phyloP scores from a whole-genome alignment of 2,329 filamentous ascomycete species.

The Zalaria obscura region DNA sequence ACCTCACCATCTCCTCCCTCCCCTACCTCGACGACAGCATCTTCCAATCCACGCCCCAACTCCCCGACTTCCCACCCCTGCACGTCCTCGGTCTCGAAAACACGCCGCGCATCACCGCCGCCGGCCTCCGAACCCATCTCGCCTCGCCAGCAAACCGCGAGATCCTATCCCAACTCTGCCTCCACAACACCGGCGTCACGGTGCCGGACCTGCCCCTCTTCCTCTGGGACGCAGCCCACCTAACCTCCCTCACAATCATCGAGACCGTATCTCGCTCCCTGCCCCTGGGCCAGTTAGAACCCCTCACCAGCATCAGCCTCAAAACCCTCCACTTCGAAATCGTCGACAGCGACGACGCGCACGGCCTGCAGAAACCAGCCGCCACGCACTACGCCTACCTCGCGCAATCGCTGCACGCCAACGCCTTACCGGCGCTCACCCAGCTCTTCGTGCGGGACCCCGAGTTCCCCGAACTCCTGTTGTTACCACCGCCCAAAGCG shows the following conservation, averaged over 20 bases:
- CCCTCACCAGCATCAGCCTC: slow-evolving; percentile 55
- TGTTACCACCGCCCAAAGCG: slow-evolving; percentile 52
- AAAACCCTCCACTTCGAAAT: slow-evolving; percentile 73
- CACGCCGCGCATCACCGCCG: slow-evolving; percentile 55
- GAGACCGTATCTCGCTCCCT: slow-evolving; percentile 44
- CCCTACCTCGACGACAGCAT: slow-evolving; percentile 61
- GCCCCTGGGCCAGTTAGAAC: slow-evolving; percentile 29
- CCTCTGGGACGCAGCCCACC: slow-evolving; percentile 40
- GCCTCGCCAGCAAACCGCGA: slow-evolving; percentile 43
- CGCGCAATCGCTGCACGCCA: slow-evolving; percentile 64
- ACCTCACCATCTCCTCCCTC: slow-evolving; percentile 60
- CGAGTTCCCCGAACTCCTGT: slow-evolving; percentile 65
- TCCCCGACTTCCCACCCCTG: slow-evolving; percentile 62
- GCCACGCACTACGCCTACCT: slow-evolving; percentile 72
- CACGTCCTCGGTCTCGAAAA: slow-evolving; percentile 60
- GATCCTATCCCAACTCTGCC: slow-evolving; percentile 51
- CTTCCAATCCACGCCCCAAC: slow-evolving; percentile 47
- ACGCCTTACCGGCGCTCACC: slow-evolving; percentile 57
- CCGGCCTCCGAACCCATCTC: slow-evolving; percentile 57
- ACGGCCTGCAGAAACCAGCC: slow-evolving; percentile 40
- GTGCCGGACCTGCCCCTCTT: slow-evolving; percentile 47
- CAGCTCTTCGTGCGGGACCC: slow-evolving; percentile 78
- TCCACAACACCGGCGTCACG: slow-evolving; percentile 59
- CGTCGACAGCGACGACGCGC: slow-evolving; percentile 43
- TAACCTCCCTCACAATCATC: slow-evolving; percentile 45